Conservation (phyloP, 805 yeast genomes). For the Priceomyces melissophilus region DNA sequence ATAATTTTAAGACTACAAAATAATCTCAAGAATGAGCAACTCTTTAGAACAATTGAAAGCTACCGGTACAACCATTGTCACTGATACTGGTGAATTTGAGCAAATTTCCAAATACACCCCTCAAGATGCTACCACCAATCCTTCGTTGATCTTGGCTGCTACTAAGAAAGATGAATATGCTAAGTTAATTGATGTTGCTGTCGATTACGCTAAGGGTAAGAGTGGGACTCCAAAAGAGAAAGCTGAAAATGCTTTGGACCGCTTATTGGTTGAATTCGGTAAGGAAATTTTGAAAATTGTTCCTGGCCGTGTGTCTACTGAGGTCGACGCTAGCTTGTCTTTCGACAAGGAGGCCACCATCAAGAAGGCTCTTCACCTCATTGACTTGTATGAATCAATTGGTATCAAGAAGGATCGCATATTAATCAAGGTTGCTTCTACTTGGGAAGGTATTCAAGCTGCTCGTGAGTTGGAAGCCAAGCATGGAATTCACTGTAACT, state of each 20-base stretch:
- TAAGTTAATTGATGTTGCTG: conserved; percentile 84
- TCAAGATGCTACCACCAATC: conserved; percentile 99
- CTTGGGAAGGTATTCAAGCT: conserved; percentile 99
- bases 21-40: conserved; percentile 36
- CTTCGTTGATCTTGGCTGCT: conserved; percentile 95
- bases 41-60: conserved; percentile 92
- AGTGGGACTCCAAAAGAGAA: conserved; percentile 56
- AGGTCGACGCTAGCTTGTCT: conserved; percentile 97
- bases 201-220: conserved; percentile 70
- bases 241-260: conserved; percentile 83
- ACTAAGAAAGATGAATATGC: conserved; percentile 87
- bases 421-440: conserved; percentile 93
- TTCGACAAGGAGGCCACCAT: conserved; percentile 93
- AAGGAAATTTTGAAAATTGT: conserved; percentile 87
- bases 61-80: conserved; percentile 92
- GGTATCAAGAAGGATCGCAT: conserved; percentile 90
- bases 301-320: conserved; percentile 99
- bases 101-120: conserved; percentile 97
- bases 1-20: background rate
- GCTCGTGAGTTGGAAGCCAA: conserved; percentile 91
- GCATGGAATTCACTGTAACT: conserved; percentile 89
- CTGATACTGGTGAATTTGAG: conserved; percentile 99
- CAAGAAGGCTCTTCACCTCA: conserved; percentile 89
- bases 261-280: conserved; percentile 94
- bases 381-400: conserved; percentile 75